Conservation (phyloP, 1,284 basidiomycete species). For the Ceratobasidium theobromae region DNA sequence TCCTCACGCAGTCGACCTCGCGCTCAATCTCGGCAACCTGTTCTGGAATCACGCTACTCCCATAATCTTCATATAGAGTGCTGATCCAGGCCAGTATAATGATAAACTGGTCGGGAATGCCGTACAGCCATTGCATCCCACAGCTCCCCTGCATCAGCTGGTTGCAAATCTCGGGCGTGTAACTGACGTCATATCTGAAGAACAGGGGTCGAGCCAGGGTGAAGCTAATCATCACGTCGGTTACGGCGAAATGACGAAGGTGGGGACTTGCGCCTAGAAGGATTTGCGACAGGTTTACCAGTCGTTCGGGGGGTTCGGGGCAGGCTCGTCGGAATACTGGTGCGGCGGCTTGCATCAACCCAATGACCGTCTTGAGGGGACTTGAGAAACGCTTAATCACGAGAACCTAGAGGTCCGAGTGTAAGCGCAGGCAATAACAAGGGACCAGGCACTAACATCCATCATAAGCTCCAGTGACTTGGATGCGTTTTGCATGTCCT, state of each 20-base stretch:
- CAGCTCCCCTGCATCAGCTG: background rate
- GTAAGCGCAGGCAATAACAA: background rate
- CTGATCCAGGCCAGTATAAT: constrained; percentile 12
- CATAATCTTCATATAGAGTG: background rate
- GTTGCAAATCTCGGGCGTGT: background rate
- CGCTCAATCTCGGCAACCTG: background rate
- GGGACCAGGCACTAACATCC: background rate
- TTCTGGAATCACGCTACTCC: background rate
- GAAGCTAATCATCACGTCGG: background rate
- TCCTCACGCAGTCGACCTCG: background rate
- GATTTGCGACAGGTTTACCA: background rate
- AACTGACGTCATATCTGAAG: constrained; percentile 1
- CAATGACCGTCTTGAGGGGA: background rate
- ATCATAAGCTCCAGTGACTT: background rate
- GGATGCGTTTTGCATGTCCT: background rate
- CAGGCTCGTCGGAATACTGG: constrained; percentile 7
- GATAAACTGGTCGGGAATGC: constrained; percentile 12
- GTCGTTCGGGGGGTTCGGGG: background rate
- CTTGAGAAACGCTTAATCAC: background rate
- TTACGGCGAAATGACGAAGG: background rate
- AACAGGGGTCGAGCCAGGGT: background rate
- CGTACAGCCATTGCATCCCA: constrained; percentile 10
- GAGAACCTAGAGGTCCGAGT: background rate
- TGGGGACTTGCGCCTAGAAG: background rate
- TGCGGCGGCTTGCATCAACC: background rate